These are phyloP conservation scores for Clavispora fructus DNA, from an alignment of 805 yeast genomes.

Conservation along the genomic window DNA sequence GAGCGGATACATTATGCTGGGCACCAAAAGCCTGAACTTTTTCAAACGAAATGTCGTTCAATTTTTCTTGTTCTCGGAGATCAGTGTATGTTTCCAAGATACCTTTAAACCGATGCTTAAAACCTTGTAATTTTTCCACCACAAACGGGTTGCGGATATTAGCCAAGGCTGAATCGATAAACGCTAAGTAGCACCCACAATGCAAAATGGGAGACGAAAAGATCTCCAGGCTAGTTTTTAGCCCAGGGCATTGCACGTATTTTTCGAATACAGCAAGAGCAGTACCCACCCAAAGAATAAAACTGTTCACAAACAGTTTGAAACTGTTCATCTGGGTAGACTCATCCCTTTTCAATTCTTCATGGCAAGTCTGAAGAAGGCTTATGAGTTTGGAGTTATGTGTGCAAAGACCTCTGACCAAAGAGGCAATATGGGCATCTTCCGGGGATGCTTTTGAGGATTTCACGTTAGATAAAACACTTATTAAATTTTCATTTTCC, in stretches of 20 bases:
- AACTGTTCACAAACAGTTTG: conserved; percentile 34
- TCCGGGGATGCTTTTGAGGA: conserved; percentile 22
- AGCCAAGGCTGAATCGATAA: conserved; percentile 19
- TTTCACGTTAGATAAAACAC: conserved; percentile 28
- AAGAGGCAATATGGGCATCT: conserved; percentile 21
- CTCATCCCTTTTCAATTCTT: conserved; percentile 10
- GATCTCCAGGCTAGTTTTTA: conserved; percentile 14
- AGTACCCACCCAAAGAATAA: conserved; percentile 34
- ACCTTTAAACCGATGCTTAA: conserved; percentile 10
- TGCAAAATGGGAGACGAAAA: conserved; percentile 30
- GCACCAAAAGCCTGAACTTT: conserved; percentile 28
- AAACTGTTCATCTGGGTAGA: conserved; percentile 16
- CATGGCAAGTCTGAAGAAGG: conserved; percentile 12
- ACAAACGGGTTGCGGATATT: conserved; percentile 36
- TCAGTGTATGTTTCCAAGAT: conserved; percentile 15
- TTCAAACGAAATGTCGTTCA: conserved; percentile 32
- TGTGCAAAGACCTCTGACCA: conserved; percentile 37
- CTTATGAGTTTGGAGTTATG: conserved; percentile 27
- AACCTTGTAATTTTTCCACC: conserved; percentile 22
- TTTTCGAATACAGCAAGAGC: conserved; percentile 31
- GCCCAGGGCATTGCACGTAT: conserved; percentile 17
- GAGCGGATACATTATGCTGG: conserved; percentile 28
- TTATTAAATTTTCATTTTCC: conserved; percentile 32
- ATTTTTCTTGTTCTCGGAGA: conserved; percentile 12
- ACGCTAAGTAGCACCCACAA: conserved; percentile 23